These are phyloP conservation scores for Saccharomycopsis microspora DNA, from an alignment of 805 yeast species.

Conservation along the genomic window DNA sequence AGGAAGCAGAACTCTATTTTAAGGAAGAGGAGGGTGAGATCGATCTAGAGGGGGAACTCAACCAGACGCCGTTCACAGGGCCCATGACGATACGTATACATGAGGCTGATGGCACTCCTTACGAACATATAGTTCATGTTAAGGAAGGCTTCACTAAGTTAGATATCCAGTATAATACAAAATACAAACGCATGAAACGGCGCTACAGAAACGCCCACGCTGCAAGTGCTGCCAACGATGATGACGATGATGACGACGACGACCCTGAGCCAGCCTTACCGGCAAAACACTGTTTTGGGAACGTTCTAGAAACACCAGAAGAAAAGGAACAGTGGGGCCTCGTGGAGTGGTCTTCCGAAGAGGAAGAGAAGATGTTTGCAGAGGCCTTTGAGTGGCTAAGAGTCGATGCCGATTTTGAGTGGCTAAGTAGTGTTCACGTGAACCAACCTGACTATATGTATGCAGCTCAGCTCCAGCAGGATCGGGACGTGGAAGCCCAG, in stretches of 20 bases:
- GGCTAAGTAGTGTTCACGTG: slow-evolving; percentile 77
- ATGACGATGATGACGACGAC: slow-evolving; percentile 18
- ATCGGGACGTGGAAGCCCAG: slow-evolving; percentile 94
- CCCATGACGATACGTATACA: slow-evolving; percentile 96
- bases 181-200: slow-evolving; percentile 72
- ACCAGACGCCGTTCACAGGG: slow-evolving; percentile 52
- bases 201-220: slow-evolving; percentile 25
- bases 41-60: slow-evolving; percentile 9
- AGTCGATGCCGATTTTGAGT: slow-evolving; percentile 95
- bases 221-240: slow-evolving; percentile 17
- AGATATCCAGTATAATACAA: slow-evolving; percentile 92
- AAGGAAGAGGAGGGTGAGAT: slow-evolving; percentile 3
- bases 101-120: slow-evolving; percentile 97
- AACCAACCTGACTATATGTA: slow-evolving; percentile 94
- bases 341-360: slow-evolving; percentile 57
- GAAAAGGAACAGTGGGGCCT: slow-evolving; percentile 67
- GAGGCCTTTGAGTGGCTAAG: slow-evolving; percentile 98
- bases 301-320: slow-evolving; percentile 46
- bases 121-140: slow-evolving; percentile 90
- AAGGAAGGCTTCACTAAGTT: slow-evolving; percentile 77
- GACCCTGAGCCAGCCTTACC: slow-evolving; percentile 12
- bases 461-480: slow-evolving; percentile 87
- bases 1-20: slow-evolving; percentile 23
- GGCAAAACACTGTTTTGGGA: slow-evolving; percentile 55
- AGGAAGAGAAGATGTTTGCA: slow-evolving; percentile 53